Evolutionary conservation across 2,329 filamentous ascomycete species (phyloP), one percentile per base, ranked within the genome.

Genomic region (Coleophoma eucalyptorum): DNA sequence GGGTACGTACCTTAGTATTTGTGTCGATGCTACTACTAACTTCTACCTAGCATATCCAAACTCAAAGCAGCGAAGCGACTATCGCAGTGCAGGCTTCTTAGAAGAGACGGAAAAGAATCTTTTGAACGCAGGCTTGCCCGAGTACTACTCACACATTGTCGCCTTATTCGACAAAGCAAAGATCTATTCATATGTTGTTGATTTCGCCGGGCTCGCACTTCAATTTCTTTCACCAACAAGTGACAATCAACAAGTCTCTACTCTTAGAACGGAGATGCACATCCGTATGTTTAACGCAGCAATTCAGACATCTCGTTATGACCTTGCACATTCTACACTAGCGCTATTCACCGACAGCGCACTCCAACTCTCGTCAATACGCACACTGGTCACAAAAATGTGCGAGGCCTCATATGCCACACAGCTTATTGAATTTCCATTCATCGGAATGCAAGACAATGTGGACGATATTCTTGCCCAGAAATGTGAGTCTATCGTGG

Each of bases 61-160:
- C 18, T 40, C 55, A n/a, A 56, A 53, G 31, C 55, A 57, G 35
- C 50, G 50, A 11, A 47, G 47, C 33, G 74, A 79, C 45, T 73
- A 76, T 16, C 79, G 83, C 55, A 85, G 80, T 60, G 75, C 78
- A 41, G 82, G 83, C 8, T 79, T 96, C 13, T 77, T 97, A 19
- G 84, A 88, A 49, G 83, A 90, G 20, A 83, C 86, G 2, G 90
- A 96, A 58, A 86, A 85, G 76, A 80, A 78, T 33, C 69, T 82
- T 5, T 68, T 87, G 20, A 80, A 91, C 63, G 81, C 82, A 50
- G 94, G 93, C 2, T 77, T 92, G 38, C 80, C 90, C 5, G 84
- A 81, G 55, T 99, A 97, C 70, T 95, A 95, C 67, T 83, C 86
- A 40, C 94, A 99, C 66, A 81, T 97, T 46, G 80, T 92, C 12